Percentiles rank a stretch among this genome's conserved stretches.
Conservation (phyloP, 2,329 filamentous ascomycete species). For the Didymella pinodella region DNA sequence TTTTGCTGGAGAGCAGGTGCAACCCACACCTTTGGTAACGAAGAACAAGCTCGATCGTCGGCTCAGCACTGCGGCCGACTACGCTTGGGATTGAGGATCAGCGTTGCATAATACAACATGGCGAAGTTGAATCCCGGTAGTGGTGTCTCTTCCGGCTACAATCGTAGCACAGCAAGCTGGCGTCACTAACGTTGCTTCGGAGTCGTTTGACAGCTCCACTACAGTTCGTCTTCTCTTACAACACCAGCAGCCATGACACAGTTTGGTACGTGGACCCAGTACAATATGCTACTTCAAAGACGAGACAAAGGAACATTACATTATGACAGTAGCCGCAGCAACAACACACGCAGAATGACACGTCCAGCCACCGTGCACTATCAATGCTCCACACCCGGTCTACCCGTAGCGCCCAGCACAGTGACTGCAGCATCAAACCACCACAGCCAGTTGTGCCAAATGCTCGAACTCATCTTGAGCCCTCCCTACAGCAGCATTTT, state of each 20-base stretch:
- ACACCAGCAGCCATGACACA: background rate
- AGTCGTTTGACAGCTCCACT: background rate
- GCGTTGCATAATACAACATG: conserved; percentile 8
- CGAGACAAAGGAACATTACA: too few relatives aligned
- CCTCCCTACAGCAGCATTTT: background rate
- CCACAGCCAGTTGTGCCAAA: background rate
- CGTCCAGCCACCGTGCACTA: background rate
- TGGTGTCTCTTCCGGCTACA: background rate
- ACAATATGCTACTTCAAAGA: too few relatives aligned
- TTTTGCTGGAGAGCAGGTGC: background rate
- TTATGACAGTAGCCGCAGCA: too few relatives aligned
- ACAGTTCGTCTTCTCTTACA: background rate
- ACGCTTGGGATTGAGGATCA: conserved; percentile 11
- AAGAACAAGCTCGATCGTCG: conserved; percentile 11
- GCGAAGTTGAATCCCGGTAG: background rate
- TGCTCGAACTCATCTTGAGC: background rate
- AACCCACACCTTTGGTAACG: conserved; percentile 9
- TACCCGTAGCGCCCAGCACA: background rate
- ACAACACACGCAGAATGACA: background rate
- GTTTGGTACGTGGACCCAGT: background rate
- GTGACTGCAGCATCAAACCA: background rate
- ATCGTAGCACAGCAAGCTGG: background rate
- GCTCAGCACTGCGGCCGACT: background rate
- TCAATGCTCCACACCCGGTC: background rate
- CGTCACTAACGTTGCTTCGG: background rate